Evolutionary conservation across 176 grass and related monocot species (phyloP).

Genomic region (Hyparrhenia diplandra): DNA sequence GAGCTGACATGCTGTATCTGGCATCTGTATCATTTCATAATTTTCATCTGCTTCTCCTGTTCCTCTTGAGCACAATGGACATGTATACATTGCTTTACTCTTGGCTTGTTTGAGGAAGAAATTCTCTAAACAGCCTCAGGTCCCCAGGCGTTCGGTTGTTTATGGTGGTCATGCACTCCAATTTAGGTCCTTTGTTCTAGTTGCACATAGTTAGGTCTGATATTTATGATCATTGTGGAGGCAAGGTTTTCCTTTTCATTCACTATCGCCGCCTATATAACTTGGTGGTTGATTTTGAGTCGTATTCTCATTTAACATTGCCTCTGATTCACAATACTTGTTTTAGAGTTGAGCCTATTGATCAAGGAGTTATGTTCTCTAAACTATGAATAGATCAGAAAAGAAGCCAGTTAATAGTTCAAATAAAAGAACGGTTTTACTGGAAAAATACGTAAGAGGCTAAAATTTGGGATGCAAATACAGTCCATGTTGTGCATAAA

Average conservation of each 20-base stretch:
- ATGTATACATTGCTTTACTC: conserved; percentile 17
- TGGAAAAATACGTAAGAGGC: not conserved
- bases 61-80: conserved; percentile 9
- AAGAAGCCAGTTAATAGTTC: not conserved
- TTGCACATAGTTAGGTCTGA: not conserved
- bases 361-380: not conserved
- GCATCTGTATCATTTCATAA: not conserved
- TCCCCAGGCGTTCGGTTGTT: not conserved
- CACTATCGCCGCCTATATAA: not conserved
- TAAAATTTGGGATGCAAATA: not conserved
- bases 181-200: not conserved
- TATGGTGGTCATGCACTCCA: not conserved
- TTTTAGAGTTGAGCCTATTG: not conserved
- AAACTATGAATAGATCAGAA: not conserved
- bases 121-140: not conserved
- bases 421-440: not conserved
- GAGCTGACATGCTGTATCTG: conserved; percentile 12
- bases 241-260: not conserved
- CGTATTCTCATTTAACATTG: not conserved
- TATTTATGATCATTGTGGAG: not conserved
- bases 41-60: not conserved
- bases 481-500: not conserved
- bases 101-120: conserved; percentile 7
- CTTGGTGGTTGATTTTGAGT: not conserved
- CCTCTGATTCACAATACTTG: not conserved